A percentile compares a stretch with the other conserved stretches of the same genome.
Conservation (phyloP, 495 filamentous ascomycete species). For the Trichodelitschia bisporula region DNA sequence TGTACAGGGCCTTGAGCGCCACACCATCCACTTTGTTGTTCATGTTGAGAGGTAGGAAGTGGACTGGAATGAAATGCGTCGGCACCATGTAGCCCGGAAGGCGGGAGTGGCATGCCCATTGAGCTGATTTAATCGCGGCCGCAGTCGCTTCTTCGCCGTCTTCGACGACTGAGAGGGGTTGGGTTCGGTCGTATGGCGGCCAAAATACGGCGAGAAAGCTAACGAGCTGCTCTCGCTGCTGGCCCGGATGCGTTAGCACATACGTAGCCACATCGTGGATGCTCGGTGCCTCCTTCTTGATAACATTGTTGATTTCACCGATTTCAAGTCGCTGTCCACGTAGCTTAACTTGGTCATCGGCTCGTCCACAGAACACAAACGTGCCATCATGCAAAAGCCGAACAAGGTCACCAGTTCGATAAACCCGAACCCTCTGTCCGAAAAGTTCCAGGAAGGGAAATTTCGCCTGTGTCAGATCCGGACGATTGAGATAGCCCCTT, state of each 20-base stretch:
- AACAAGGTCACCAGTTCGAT: constrained; percentile 62
- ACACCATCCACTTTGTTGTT: constrained; percentile 61
- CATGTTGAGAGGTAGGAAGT: constrained; percentile 35
- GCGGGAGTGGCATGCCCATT: constrained; percentile 27
- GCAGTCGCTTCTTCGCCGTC: too few relatives aligned
- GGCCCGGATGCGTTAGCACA: constrained; percentile 33
- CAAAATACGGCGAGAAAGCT: constrained; percentile 36
- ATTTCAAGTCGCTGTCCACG: constrained; percentile 57
- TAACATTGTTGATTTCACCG: constrained; percentile 46
- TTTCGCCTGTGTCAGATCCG: constrained; percentile 35
- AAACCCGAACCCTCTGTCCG: constrained; percentile 27
- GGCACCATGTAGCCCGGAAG: constrained; percentile 60
- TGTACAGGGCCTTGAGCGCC: constrained; percentile 30
- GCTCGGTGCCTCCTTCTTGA: constrained; percentile 21
- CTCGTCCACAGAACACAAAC: constrained; percentile 49
- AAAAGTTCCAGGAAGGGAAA: constrained; percentile 31
- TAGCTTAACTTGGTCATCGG: constrained; percentile 61
- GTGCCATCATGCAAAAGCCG: constrained; percentile 42
- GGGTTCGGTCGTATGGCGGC: too few relatives aligned
- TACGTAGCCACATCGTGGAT: constrained; percentile 37
- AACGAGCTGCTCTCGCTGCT: constrained; percentile 43
- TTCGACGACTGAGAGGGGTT: constrained; percentile 1
- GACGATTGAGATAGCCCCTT: constrained; percentile 63
- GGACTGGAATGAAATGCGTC: constrained; percentile 40
- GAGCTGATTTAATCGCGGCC: constrained; percentile 14